Evolutionary conservation across 495 filamentous ascomycete genomes (phyloP).

Genomic region (Talaromyces liani): DNA sequence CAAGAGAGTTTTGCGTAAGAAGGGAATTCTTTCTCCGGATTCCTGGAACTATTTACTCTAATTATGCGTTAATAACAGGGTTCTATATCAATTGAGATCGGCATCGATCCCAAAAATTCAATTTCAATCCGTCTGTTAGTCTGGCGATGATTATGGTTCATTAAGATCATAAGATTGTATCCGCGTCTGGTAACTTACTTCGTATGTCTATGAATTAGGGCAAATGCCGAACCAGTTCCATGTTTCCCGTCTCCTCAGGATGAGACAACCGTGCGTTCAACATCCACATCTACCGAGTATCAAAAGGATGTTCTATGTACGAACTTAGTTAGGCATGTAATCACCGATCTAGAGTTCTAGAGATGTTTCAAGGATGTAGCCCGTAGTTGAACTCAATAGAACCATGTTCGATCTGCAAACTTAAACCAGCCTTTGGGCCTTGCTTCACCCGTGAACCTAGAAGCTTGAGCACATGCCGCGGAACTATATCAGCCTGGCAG

Average conservation of each 20-base stretch:
- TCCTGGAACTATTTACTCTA: neutral
- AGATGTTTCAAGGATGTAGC: neutral
- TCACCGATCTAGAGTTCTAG: neutral
- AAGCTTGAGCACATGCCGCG: neutral
- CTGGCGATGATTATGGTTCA: neutral
- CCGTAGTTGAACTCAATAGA: neutral
- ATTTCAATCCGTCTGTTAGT: neutral
- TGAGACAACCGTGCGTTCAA: neutral
- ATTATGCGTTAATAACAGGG: neutral
- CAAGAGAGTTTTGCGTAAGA: neutral
- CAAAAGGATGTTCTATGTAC: neutral
- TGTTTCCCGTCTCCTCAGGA: neutral
- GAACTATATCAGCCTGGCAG: neutral
- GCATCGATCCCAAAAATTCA: neutral
- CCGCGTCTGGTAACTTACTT: too few species aligned
- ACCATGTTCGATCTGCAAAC: neutral
- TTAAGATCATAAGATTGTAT: neutral
- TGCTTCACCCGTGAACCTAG: neutral
- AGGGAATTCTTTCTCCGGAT: neutral
- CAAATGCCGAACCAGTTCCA: neutral
- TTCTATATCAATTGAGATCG: neutral
- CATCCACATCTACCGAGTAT: neutral
- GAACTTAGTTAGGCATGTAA: neutral
- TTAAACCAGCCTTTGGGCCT: neutral
- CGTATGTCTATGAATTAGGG: neutral